Conservation (phyloP, 352 stramenopile species). For the Phytophthora hibernalis region DNA sequence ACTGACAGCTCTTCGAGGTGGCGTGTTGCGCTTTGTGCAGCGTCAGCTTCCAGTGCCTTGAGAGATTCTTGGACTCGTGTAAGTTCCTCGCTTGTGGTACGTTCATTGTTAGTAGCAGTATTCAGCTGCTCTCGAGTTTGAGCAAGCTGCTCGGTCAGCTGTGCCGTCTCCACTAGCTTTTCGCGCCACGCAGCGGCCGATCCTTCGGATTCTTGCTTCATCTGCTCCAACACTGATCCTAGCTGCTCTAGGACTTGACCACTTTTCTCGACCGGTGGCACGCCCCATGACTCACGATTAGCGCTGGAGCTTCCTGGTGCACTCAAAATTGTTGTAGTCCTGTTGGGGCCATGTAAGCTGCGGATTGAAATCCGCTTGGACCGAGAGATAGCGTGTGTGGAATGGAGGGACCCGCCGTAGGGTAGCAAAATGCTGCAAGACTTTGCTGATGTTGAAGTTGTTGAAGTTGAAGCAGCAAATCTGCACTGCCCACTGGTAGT, state of each 20-base stretch:
- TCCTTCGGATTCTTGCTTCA: conserved; percentile 77
- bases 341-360: conserved; percentile 15
- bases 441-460: conserved; percentile 52
- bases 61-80: conserved; percentile 45
- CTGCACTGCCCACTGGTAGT: conserved; percentile 25
- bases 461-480: conserved; percentile 60
- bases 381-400: conserved; percentile 23
- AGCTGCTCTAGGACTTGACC: conserved; percentile 72
- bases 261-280: conserved; percentile 51
- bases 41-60: conserved; percentile 36
- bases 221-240: conserved; percentile 72
- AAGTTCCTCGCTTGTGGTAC: conserved; percentile 42
- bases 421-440: conserved; percentile 47
- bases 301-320: conserved; percentile 23
- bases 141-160: conserved; percentile 52
- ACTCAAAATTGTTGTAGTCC: conserved; percentile 24
- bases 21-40: conserved; percentile 39
- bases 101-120: conserved; percentile 45
- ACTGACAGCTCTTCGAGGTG: conserved; percentile 64
- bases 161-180: conserved; percentile 60
- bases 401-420: conserved; percentile 24
- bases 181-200: conserved; percentile 66
- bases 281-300: conserved; percentile 25
- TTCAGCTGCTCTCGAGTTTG: conserved; percentile 47
- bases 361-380: conserved; percentile 21